Conservation (phyloP, 2,329 filamentous ascomycete genomes). For the Fusarium sp. region DNA sequence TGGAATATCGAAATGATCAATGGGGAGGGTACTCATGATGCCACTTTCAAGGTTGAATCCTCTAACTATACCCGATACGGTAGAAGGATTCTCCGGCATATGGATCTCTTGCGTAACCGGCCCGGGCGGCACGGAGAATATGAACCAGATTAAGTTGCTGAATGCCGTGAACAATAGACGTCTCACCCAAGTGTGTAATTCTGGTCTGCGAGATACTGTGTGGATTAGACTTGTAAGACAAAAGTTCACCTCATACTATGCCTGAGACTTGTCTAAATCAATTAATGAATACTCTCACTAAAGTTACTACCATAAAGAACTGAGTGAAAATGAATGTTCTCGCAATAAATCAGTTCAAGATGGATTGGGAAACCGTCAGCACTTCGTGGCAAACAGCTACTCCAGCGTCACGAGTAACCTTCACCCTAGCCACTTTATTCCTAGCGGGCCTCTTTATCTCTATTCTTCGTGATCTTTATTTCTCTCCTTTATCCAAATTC, state of each 20-base stretch:
- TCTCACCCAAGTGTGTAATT: too few relatives aligned
- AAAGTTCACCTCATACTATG: too few relatives aligned
- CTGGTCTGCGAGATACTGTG: too few relatives aligned
- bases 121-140: not conserved
- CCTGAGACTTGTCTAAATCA: not conserved
- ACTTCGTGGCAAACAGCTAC: not conserved
- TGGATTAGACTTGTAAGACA: too few relatives aligned
- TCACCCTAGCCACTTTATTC: not conserved
- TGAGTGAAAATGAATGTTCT: not conserved
- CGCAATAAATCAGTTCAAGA: not conserved
- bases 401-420: not conserved
- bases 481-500: not conserved
- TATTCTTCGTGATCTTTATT: not conserved
- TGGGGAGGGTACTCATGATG: not conserved
- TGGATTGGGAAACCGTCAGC: not conserved
- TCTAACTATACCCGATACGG: not conserved
- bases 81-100: conserved; percentile 1
- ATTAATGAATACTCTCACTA: not conserved
- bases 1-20: too few relatives aligned
- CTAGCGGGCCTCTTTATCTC: not conserved
- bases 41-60: not conserved
- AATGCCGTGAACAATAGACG: not conserved
- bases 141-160: not conserved
- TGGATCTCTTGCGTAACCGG: not conserved
- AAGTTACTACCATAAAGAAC: not conserved